Conservation (phyloP, 768 basidiomycete species). For the Dacryopinax primogenitus region DNA sequence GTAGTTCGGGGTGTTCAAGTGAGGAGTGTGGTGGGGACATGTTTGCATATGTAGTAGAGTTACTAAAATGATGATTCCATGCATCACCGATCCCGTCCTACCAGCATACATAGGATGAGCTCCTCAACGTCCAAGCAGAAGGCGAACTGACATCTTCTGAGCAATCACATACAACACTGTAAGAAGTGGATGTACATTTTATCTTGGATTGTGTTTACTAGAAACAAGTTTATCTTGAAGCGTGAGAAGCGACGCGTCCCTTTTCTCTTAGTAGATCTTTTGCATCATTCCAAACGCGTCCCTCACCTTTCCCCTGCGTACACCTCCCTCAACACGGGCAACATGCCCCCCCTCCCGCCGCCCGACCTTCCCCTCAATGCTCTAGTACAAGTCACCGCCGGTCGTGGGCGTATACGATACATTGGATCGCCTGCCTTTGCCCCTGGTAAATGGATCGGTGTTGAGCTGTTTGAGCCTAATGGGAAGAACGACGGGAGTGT, state of each 20-base stretch:
- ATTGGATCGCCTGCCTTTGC: slow-evolving; percentile 72
- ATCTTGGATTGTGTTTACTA: too few species aligned
- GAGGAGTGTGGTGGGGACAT: too few species aligned
- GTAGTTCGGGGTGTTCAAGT: slow-evolving; percentile 28
- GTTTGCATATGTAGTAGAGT: neutral
- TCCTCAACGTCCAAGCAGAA: too few species aligned
- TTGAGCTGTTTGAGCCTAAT: slow-evolving; percentile 66
- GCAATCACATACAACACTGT: too few species aligned
- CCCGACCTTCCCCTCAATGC: slow-evolving; percentile 42
- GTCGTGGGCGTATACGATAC: slow-evolving; percentile 77
- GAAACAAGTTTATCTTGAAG: too few species aligned
- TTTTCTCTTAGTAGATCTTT: neutral
- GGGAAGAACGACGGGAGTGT: slow-evolving; percentile 97
- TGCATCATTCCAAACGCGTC: slow-evolving; percentile 6
- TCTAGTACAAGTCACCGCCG: slow-evolving; percentile 65
- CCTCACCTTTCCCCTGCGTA: neutral
- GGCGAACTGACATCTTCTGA: too few species aligned
- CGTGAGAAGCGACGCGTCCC: neutral
- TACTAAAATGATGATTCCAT: neutral
- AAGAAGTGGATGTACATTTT: too few species aligned
- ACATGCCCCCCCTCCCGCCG: slow-evolving; percentile 6
- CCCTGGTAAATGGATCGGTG: slow-evolving; percentile 86
- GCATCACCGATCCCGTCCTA: too few species aligned
- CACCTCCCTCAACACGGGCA: neutral
- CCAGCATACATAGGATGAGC: too few species aligned